A percentile compares a stretch with the other conserved stretches of the same genome.
phyloP scores from a whole-genome alignment of 148 eudicot genomes.

The Rhododendron vialii region DNA sequence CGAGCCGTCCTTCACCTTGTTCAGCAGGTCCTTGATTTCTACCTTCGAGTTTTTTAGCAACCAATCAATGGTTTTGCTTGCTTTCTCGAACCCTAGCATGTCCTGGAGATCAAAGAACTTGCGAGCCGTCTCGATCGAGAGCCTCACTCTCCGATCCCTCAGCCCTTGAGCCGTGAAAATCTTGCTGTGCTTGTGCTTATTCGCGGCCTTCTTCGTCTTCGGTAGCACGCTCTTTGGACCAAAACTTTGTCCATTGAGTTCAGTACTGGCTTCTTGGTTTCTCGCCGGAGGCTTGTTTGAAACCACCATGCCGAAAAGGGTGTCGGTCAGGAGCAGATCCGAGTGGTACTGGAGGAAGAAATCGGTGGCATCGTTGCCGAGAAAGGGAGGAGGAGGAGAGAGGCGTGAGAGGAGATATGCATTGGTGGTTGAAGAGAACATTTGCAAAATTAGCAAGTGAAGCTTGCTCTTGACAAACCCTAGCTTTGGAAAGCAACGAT shows the following conservation, averaged over 20 bases:
- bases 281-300: background rate
- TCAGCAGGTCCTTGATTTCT: slow-evolving; percentile 41
- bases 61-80: slow-evolving; percentile 80
- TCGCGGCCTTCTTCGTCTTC: slow-evolving; percentile 24
- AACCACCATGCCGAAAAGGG: background rate
- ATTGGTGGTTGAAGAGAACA: slow-evolving; percentile 9
- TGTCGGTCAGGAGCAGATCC: background rate
- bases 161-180: slow-evolving; percentile 60
- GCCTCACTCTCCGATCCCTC: slow-evolving; percentile 64
- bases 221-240: background rate
- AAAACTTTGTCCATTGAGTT: background rate
- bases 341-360: background rate
- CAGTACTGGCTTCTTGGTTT: background rate
- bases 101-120: slow-evolving; percentile 74
- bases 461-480: background rate
- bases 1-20: too few relatives aligned
- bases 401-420: background rate
- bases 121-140: slow-evolving; percentile 58
- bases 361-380: background rate
- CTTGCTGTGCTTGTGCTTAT: slow-evolving; percentile 59
- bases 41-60: slow-evolving; percentile 49
- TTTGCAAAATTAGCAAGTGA: background rate
- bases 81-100: slow-evolving; percentile 61
- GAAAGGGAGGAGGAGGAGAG: background rate
- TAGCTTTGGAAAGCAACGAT: background rate